Base-by-base conservation (phyloP, 306 rosid genomes). In the Bauhinia variegata region DNA sequence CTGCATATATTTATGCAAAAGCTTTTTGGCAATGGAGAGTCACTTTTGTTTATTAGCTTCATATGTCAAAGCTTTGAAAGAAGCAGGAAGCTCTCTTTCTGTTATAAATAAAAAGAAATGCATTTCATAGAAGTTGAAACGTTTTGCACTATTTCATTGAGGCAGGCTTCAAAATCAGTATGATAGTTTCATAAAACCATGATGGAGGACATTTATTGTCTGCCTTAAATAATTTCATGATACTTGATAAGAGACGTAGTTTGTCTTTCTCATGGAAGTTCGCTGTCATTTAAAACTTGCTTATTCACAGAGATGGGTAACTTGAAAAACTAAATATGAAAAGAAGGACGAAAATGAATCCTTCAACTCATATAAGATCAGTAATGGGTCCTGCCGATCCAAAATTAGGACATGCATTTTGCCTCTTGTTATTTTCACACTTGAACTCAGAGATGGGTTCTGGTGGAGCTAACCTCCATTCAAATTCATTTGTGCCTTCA, bases 401-500 rank as follows among this genome's bases (percentile, higher is more conserved):
- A n/a, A n/a, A n/a, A 23, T 23, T 23, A 23, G 28, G 2, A 36
- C 41, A 5, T 8, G 2, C 12, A 47, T 4, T 76, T 52, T 56
- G 5, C 44, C 16, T 14, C 68, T 18, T 37, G 51, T 10, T 32
- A 54, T 23, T 70, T 65, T 3, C n/a, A n/a, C n/a, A n/a, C n/a
- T n/a, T n/a, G n/a, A n/a, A n/a, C n/a, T n/a, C n/a, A n/a, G n/a
- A n/a, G 67, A 13, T 8, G 8, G 23, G 11, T 17, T 43, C 30
- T 18, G 2, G 30, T 54, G 39, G 48, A 75, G 17, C 19, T 36
- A 31, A 36, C 23, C 57, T 67, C 51, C 31, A 23, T 54, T 62
- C 53, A 52, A 47, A 28, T 72, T 16, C 47, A 37, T 66, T 56
- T 63, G 33, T 10, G 6, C 34, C 36, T 19, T 44, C 55, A 53